Conservation (phyloP, 192 early-diverging fungal species). For the Cetraspora pellucida region DNA sequence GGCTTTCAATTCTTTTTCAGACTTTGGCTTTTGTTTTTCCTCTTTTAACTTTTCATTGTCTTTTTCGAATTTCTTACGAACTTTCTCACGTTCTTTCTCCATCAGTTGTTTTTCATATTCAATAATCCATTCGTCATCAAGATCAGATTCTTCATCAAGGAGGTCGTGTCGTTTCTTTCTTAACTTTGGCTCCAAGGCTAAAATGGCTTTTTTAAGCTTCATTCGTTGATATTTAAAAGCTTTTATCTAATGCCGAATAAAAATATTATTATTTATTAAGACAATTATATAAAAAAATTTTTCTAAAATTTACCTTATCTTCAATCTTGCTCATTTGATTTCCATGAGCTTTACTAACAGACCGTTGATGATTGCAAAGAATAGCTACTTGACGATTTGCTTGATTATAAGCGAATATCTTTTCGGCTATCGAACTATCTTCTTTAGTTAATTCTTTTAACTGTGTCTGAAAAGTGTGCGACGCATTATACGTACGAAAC, state of each 20-base stretch:
- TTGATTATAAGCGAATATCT: conserved; percentile 89
- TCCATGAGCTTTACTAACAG: conserved; percentile 79
- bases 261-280: neutral
- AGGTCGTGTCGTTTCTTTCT: conserved; percentile 78
- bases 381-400: conserved; percentile 96
- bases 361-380: conserved; percentile 96
- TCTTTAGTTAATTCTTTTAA: conserved; percentile 66
- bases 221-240: conserved; percentile 86
- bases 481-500: conserved; percentile 99
- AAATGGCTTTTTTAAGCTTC: conserved; percentile 68
- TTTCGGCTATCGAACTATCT: conserved; percentile 76
- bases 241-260: conserved; percentile 53
- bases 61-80: conserved; percentile 66
- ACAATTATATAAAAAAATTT: conserved; percentile 22
- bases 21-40: conserved; percentile 55
- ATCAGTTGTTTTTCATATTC: conserved; percentile 58
- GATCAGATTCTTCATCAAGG: conserved; percentile 67
- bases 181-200: conserved; percentile 72
- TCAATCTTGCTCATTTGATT: conserved; percentile 77
- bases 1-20: conserved; percentile 55
- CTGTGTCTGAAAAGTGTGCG: conserved; percentile 89
- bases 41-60: conserved; percentile 81
- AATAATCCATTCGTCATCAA: conserved; percentile 80
- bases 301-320: conserved; percentile 66
- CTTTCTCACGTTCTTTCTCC: conserved; percentile 75